Conservation (phyloP, 768 basidiomycete genomes). For the Coprinopsis sp. region DNA sequence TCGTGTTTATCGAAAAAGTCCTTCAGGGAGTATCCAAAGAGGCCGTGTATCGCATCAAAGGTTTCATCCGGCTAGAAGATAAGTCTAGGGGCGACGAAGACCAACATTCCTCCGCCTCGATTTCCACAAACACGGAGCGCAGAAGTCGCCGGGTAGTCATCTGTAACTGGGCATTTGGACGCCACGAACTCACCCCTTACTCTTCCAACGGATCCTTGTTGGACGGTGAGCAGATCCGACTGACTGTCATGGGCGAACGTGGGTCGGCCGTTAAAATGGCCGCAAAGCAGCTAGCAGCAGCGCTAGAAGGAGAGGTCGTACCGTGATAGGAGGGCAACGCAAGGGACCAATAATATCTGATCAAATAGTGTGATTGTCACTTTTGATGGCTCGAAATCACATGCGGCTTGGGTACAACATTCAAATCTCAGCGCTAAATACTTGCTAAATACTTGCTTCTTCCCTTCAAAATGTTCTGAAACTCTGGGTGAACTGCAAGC, state of each 20-base stretch:
- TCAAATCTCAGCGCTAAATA: not conserved
- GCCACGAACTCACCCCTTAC: constrained; percentile 53
- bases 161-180: constrained; percentile 92
- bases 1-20: not conserved
- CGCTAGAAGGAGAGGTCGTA: constrained; percentile 25
- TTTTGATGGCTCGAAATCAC: not conserved
- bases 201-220: constrained; percentile 18
- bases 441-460: not conserved
- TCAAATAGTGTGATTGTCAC: not conserved
- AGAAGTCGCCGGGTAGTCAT: constrained; percentile 34
- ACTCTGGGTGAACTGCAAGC: constrained; percentile 4
- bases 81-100: not conserved
- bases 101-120: not conserved
- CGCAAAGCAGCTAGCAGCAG: constrained; percentile 48
- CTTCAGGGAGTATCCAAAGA: constrained; percentile 54
- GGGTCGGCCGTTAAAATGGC: constrained; percentile 64
- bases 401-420: not conserved
- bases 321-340: not conserved
- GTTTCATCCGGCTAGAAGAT: constrained; percentile 60
- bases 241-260: constrained; percentile 92
- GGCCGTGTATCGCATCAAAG: constrained; percentile 78
- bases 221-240: constrained; percentile 36
- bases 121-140: not conserved
- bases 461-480: not conserved
- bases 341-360: no score